Conservation (phyloP, 108 stramenopile species). For the Nitzschia putrida region DNA sequence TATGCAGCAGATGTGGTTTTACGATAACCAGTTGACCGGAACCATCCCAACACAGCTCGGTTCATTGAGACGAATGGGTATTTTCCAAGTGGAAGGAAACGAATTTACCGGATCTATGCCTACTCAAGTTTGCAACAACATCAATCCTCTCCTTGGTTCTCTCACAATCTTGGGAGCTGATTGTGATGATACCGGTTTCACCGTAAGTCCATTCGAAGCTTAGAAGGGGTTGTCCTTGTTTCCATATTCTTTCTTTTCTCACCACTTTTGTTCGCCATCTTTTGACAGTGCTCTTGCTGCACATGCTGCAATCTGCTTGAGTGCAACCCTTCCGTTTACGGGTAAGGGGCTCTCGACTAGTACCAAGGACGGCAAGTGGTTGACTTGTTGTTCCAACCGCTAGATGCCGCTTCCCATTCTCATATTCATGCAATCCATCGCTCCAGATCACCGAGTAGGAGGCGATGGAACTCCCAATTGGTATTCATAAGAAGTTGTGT, state of each 20-base stretch:
- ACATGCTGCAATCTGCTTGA: constrained; percentile 31
- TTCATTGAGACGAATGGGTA: constrained; percentile 29
- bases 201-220: constrained; percentile 1
- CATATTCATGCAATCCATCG: too few species aligned
- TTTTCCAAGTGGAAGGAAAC: constrained; percentile 47
- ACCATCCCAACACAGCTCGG: constrained; percentile 59
- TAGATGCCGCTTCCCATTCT: too few species aligned
- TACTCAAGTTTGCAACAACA: constrained; percentile 10
- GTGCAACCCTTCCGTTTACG: constrained; percentile 10
- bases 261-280: neutral
- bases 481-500: too few species aligned
- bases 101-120: constrained; percentile 42
- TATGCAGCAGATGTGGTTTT: constrained; percentile 50
- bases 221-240: neutral
- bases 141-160: neutral
- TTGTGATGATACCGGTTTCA: constrained; percentile 22
- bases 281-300: constrained; percentile 17
- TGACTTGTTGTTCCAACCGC: too few species aligned
- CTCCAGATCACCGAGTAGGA: too few species aligned
- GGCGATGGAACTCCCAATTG: too few species aligned
- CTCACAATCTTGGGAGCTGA: constrained; percentile 30
- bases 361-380: too few species aligned
- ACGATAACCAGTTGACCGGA: constrained; percentile 57
- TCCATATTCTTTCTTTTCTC: too few species aligned
- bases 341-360: too few species aligned